Percentiles rank a stretch among this genome's conserved stretches.
These are phyloP conservation scores for Fragilaria radians DNA, from an alignment of 108 stramenopile genomes.

Conservation along the genomic window DNA sequence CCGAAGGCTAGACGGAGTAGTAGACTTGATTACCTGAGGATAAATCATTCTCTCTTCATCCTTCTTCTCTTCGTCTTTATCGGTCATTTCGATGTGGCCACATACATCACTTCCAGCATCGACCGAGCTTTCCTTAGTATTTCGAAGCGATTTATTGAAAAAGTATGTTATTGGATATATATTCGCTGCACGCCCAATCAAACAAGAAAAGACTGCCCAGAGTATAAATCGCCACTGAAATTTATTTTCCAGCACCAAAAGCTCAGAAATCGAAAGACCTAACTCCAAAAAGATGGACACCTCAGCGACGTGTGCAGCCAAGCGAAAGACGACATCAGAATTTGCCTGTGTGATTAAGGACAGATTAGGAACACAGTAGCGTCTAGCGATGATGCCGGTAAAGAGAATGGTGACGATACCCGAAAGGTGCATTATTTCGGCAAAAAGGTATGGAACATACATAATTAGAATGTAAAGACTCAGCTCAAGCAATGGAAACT, in stretches of 20 bases:
- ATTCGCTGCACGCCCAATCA: constrained; percentile 54
- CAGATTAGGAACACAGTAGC: constrained; percentile 55
- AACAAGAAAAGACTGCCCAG: constrained; percentile 42
- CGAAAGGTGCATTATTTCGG: constrained; percentile 48
- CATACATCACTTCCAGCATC: not conserved
- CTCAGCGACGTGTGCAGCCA: constrained; percentile 57
- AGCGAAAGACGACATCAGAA: constrained; percentile 39
- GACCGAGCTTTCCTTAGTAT: not conserved
- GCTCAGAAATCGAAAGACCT: constrained; percentile 51
- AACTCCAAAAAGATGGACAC: constrained; percentile 77
- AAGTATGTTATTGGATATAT: constrained; percentile 52
- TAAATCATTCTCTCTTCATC: not conserved
- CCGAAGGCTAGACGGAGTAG: constrained; percentile 10
- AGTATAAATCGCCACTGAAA: constrained; percentile 40
- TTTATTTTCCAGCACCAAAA: constrained; percentile 8
- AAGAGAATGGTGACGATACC: constrained; percentile 87
- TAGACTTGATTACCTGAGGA: not conserved
- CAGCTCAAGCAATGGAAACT: constrained; percentile 38
- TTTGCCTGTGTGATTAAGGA: constrained; percentile 24
- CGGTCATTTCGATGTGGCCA: not conserved
- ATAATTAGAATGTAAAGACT: constrained; percentile 51
- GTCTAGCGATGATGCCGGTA: constrained; percentile 50
- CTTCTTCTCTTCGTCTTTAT: not conserved
- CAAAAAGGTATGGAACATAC: constrained; percentile 64
- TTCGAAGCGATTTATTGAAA: constrained; percentile 17